Evolutionary conservation across 345 rosid species (phyloP), one percentile per base, ranked within the genome.

Genomic region (Microcos paniculata): DNA sequence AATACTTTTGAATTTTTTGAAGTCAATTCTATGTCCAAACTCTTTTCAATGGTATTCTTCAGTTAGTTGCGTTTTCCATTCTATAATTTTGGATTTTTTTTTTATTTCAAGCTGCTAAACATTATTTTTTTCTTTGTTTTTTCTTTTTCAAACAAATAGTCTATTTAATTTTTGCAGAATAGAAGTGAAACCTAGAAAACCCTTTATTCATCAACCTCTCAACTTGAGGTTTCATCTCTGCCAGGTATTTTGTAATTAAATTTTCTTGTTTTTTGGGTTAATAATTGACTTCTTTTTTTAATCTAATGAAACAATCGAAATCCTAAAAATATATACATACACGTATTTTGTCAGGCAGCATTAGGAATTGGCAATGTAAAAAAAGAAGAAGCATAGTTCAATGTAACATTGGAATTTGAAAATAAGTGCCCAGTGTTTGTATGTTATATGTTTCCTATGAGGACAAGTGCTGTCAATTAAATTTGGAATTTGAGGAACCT

Each of bases 321-420:
- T 26, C 26, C 8, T 11, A 11, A 33, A 26, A 13, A 2, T 9
- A 30, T 35, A 0, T 12, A 8, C n/a, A n/a, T n/a, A n/a, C n/a
- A n/a, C n/a, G n/a, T 57, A 28, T 19, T 38, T 15, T 21, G 23
- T 31, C 74, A 87, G 97, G 98, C 97, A 1, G 90, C 98, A 2
- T 59, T 93, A 72, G 98, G 94, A 58, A 76, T 28, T 40, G 89
- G 91, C n/a, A 74, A 67, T 35, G 75, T 73, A 46, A 51, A 56
- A 16, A 68, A 52, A 33, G n/a, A n/a, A 88, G 80, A 75, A 84
- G 85, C 62, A 67, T 87, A 62, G 87, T 91, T 64, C 95, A 91
- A 81, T 91, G 98, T 76, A 93, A 87, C 72, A 89, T 89, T 31
- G 98, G 98, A n/a, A n/a, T n/a, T n/a, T n/a, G n/a, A n/a, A 73